Percentiles rank a stretch among this genome's conserved stretches.
These are phyloP conservation scores for Alternaria solani DNA, from an alignment of 2,329 filamentous ascomycete species.

Conservation along the genomic window DNA sequence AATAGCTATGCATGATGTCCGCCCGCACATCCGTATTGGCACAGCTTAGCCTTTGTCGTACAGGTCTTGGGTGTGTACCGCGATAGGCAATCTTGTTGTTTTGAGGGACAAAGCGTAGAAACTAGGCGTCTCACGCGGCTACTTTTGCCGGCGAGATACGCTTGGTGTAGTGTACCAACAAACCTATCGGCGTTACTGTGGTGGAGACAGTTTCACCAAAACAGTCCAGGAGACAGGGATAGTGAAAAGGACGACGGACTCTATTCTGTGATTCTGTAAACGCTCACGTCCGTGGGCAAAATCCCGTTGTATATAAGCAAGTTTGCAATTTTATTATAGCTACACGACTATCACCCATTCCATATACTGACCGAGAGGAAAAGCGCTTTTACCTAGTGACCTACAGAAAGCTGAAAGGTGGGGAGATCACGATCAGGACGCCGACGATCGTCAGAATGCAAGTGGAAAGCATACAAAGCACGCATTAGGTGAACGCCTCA, in stretches of 20 bases:
- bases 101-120: neutral
- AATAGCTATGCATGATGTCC: neutral
- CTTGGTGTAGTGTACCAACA: neutral
- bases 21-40: neutral
- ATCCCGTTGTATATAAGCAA: neutral
- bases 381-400: conserved; percentile 10
- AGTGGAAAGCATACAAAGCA: conserved; percentile 7
- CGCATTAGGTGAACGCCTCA: conserved; percentile 12
- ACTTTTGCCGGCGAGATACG: conserved; percentile 1
- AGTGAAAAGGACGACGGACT: neutral
- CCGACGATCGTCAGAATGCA: conserved; percentile 12
- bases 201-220: neutral
- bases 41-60: neutral
- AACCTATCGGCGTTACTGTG: neutral
- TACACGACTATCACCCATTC: conserved; percentile 7
- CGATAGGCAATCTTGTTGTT: conserved; percentile 3
- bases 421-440: conserved; percentile 7
- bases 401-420: neutral
- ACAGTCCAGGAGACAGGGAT: neutral
- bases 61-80: conserved; percentile 1
- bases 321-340: conserved; percentile 11
- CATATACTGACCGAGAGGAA: neutral
- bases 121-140: conserved; percentile 13
- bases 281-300: neutral
- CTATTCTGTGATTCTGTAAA: neutral